phyloP scores from a whole-genome alignment of 352 stramenopile genomes.

The Phytopythium sindhum region DNA sequence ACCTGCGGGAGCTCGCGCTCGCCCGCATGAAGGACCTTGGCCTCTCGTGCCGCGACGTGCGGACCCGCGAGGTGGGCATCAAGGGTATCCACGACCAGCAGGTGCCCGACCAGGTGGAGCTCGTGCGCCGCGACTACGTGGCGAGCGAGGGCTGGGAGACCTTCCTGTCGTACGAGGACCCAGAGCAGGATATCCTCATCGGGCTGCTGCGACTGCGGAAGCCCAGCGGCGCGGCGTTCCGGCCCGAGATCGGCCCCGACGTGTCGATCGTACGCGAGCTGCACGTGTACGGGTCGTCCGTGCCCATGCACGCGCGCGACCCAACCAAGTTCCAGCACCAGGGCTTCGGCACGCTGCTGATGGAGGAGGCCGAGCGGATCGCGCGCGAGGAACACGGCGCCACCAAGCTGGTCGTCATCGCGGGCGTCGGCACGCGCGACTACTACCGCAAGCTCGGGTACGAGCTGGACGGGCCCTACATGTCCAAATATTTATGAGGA shows the following conservation, averaged over 20 bases:
- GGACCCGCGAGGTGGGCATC: constrained; percentile 95
- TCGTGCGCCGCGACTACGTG: constrained; percentile 94
- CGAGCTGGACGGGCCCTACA: constrained; percentile 95
- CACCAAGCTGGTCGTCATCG: constrained; percentile 96
- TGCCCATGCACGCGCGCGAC: constrained; percentile 92
- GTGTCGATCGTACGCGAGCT: constrained; percentile 87
- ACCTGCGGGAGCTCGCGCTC: constrained; percentile 92
- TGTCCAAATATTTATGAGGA: constrained; percentile 90
- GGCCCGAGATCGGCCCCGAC: constrained; percentile 62
- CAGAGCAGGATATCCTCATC: constrained; percentile 95
- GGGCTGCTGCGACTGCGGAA: constrained; percentile 93
- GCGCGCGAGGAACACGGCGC: constrained; percentile 93
- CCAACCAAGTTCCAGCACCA: constrained; percentile 97
- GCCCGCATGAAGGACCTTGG: constrained; percentile 91
- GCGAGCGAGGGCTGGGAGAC: constrained; percentile 97
- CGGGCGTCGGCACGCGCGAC: constrained; percentile 93
- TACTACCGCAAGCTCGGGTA: constrained; percentile 98
- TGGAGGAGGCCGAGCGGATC: constrained; percentile 97
- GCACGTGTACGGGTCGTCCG: constrained; percentile 97
- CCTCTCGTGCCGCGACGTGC: constrained; percentile 93
- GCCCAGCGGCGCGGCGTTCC: constrained; percentile 78
- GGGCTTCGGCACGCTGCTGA: constrained; percentile 95
- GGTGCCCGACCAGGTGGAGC: constrained; percentile 94
- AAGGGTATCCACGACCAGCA: constrained; percentile 95
- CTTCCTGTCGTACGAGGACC: constrained; percentile 96